Conservation (phyloP, 2,329 filamentous ascomycete genomes). For the Aspergillus niger region DNA sequence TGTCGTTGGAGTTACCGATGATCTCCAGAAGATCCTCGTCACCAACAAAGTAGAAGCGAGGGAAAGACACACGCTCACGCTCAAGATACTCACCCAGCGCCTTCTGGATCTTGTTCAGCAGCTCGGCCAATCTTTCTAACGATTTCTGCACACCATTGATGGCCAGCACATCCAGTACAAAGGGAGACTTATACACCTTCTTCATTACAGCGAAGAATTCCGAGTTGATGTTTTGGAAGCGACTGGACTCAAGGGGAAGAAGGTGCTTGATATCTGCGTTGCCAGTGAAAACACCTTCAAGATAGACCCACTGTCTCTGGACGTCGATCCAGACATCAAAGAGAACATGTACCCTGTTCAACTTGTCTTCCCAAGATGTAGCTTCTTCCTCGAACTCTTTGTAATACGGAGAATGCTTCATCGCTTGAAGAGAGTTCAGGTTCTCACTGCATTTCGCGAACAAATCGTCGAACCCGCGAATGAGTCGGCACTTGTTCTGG, state of each 20-base stretch:
- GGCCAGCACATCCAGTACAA: constrained; percentile 91
- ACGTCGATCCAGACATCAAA: constrained; percentile 99
- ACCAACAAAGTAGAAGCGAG: constrained; percentile 98
- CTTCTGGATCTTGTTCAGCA: constrained; percentile 99
- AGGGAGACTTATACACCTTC: constrained; percentile 95
- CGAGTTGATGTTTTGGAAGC: constrained; percentile 99
- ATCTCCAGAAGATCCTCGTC: constrained; percentile 98
- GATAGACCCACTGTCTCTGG: constrained; percentile 99
- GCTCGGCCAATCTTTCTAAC: constrained; percentile 89
- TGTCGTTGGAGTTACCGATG: constrained; percentile 99
- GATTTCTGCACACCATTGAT: constrained; percentile 97
- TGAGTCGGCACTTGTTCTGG: constrained; percentile 96
- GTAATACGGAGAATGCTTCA: constrained; percentile 99
- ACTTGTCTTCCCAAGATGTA: constrained; percentile 93
- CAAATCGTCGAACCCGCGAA: constrained; percentile 95
- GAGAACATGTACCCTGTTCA: constrained; percentile 94
- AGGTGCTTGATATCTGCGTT: constrained; percentile 99
- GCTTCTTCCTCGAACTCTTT: constrained; percentile 99
- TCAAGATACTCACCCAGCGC: constrained; percentile 97
- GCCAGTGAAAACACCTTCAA: constrained; percentile 97
- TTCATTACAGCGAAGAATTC: constrained; percentile 99
- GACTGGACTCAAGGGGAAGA: constrained; percentile 90
- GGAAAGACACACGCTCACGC: constrained; percentile 95
- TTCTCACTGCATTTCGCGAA: constrained; percentile 99
- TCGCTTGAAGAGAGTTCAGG: constrained; percentile 93